Evolutionary conservation across 2,329 filamentous ascomycete genomes (phyloP), one percentile per base, ranked within the genome.

Genomic region (Penicillium sp.): DNA sequence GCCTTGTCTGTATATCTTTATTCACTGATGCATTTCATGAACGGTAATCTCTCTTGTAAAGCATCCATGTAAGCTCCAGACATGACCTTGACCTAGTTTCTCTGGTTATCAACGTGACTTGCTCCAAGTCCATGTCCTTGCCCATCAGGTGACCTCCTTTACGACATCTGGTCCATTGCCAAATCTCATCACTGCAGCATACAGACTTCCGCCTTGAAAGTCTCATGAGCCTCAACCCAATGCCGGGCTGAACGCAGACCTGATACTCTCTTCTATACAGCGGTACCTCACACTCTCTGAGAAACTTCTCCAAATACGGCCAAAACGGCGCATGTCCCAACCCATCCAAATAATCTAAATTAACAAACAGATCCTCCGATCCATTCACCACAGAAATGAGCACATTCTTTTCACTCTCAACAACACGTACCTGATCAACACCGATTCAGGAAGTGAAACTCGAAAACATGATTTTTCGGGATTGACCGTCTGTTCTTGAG

Each of bases 1-100:
- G 63, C 58, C 58, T 63, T 58, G 40, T 69, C 53, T 73, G 66
- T 72, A 72, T 65, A 69, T 68, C 56, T 63, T 68, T 61, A 61
- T 61, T 59, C 45, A 66, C 64, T 64, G 47, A 70, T 63, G 68
- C 59, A 65, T 65, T 71, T 68, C 38, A 67, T 54, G 65, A 67
- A 45, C 54, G 26, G 45, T 58, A 56, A 33, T 38, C 42, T 42
- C 33, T 10, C 15, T 51, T 5, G 56, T 62, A 59, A 35, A 22
- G 7, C 13, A 28, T 22, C 19, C n/a, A n/a, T 24, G 33, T 50
- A 58, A 22, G 13, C n/a, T 40, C 4, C 13, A 1, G 13, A 38
- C 7, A 15, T 37, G 35, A 37, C 35, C 4, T 37, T 15, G 26
- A n/a, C 37, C 42, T 49, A 37, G 51, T 26, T 35, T 45, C 17